Evolutionary conservation across 345 rosid genomes (phyloP).

Genomic region (Isatis tinctoria): DNA sequence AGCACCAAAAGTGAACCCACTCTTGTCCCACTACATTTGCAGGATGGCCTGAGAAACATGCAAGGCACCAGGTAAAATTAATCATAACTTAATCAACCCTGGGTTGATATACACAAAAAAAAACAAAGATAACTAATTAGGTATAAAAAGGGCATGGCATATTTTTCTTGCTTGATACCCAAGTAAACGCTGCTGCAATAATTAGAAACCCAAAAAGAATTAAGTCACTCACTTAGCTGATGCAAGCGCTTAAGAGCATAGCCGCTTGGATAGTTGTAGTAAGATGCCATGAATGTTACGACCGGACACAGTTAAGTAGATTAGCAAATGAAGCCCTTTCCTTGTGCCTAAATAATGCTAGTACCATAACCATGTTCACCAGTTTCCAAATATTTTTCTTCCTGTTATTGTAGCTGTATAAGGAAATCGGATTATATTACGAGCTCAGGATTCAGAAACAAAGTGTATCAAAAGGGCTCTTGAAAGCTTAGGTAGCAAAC

Average conservation of each 20-base stretch:
- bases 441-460: not conserved
- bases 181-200: not conserved
- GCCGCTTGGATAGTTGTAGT: constrained; percentile 87
- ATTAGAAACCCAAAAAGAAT: not conserved
- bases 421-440: not conserved
- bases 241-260: constrained; percentile 79
- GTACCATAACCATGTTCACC: constrained; percentile 51
- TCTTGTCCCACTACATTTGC: constrained; percentile 40
- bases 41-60: constrained; percentile 43
- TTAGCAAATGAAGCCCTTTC: not conserved
- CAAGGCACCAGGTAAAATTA: not conserved
- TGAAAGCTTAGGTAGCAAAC: constrained; percentile 20
- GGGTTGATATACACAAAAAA: not conserved
- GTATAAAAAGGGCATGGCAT: not conserved
- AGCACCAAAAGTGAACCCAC: constrained; percentile 83
- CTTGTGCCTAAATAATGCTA: constrained; percentile 55
- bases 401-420: constrained; percentile 81
- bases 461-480: not conserved
- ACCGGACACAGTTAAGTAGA: constrained; percentile 35
- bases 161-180: constrained; percentile 5
- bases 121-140: constrained; percentile 2
- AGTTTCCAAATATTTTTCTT: constrained; percentile 75
- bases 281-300: constrained; percentile 77
- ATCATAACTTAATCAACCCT: not conserved
- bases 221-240: constrained; percentile 53